Evolutionary conservation across 768 basidiomycete species (phyloP).

Genomic region (Boletus reticulatus): DNA sequence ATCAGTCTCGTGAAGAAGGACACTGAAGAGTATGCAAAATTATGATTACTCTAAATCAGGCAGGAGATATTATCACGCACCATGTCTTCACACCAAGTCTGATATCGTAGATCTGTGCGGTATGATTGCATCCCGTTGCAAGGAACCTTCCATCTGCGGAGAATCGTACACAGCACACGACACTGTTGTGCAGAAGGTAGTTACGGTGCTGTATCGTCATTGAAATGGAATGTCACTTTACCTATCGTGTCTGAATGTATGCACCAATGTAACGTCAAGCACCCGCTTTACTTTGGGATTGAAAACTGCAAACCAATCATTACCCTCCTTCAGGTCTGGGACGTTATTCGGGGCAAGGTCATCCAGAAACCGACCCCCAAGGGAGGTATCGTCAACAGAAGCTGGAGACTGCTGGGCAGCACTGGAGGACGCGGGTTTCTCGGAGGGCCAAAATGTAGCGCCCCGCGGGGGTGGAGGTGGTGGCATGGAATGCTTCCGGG

Average conservation of each 20-base stretch:
- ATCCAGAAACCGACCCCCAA: constrained; percentile 33
- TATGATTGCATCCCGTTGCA: constrained; percentile 95
- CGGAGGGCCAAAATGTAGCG: constrained; percentile 31
- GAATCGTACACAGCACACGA: constrained; percentile 90
- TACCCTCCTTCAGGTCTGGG: constrained; percentile 53
- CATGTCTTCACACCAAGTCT: constrained; percentile 83
- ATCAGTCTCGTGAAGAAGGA: constrained; percentile 74
- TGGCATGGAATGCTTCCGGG: constrained; percentile 26
- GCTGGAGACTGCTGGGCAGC: constrained; percentile 22
- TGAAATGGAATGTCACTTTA: constrained; percentile 38
- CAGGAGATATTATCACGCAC: constrained; percentile 42
- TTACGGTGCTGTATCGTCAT: not conserved
- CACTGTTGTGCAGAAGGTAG: constrained; percentile 38
- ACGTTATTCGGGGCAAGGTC: constrained; percentile 34
- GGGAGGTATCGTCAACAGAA: constrained; percentile 26
- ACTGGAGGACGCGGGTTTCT: constrained; percentile 30
- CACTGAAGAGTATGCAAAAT: constrained; percentile 39
- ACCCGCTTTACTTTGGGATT: constrained; percentile 76
- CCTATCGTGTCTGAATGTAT: constrained; percentile 92
- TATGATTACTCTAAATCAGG: constrained; percentile 5
- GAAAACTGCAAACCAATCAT: constrained; percentile 89
- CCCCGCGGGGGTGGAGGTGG: constrained; percentile 35
- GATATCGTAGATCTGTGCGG: constrained; percentile 93
- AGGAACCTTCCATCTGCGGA: constrained; percentile 91
- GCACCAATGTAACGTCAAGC: constrained; percentile 77